Evolutionary conservation across 345 rosid genomes (phyloP).

Genomic region (Salix purpurea): DNA sequence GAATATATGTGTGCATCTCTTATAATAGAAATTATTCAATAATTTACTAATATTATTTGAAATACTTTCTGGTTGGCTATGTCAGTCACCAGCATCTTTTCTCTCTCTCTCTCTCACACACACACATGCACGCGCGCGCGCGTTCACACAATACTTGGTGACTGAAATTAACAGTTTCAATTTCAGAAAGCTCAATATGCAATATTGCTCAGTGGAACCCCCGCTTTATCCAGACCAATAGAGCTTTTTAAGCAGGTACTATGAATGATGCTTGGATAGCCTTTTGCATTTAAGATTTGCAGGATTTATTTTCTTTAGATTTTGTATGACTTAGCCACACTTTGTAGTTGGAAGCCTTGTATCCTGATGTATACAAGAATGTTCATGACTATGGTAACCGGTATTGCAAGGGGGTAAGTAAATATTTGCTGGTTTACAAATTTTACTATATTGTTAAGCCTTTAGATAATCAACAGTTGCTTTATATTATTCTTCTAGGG

Average conservation of each 20-base stretch:
- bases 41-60: no score
- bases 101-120: not conserved
- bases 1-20: conserved; percentile 6
- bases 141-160: not conserved
- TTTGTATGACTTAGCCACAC: conserved; percentile 4
- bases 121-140: not conserved
- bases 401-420: conserved; percentile 87
- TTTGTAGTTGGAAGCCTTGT: conserved; percentile 84
- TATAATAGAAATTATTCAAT: not conserved
- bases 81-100: not conserved
- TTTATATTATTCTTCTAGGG: conserved; percentile 46
- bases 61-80: not conserved
- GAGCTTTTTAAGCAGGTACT: conserved; percentile 90
- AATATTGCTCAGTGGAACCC: conserved; percentile 85
- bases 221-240: conserved; percentile 95
- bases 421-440: not conserved
- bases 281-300: conserved; percentile 4
- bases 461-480: not conserved
- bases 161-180: conserved; percentile 4
- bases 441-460: not conserved
- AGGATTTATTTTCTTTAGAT: conserved; percentile 7
- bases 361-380: conserved; percentile 75
- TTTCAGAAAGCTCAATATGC: conserved; percentile 90
- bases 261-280: conserved; percentile 7
- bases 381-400: conserved; percentile 83